These are phyloP conservation scores for Fusarium sp. DNA, from an alignment of 2,329 filamentous ascomycete genomes.

Conservation along the genomic window DNA sequence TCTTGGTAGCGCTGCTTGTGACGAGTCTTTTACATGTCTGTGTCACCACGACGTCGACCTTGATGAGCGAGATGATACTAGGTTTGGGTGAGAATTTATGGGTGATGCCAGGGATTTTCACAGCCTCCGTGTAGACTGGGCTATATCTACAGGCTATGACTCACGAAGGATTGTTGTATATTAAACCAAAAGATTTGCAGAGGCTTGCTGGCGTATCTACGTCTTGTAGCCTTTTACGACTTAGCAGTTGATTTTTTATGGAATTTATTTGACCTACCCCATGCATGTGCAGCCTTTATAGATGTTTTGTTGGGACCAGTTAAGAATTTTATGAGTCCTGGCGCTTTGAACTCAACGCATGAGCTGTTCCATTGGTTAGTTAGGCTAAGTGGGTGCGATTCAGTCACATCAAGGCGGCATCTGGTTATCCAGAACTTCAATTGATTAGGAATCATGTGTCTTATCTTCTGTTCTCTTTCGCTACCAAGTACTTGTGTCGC, in stretches of 20 bases:
- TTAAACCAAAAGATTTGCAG: slow-evolving; percentile 35
- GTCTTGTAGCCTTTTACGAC: slow-evolving; percentile 36
- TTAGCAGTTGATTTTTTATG: slow-evolving; percentile 39
- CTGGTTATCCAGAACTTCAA: background rate
- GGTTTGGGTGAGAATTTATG: slow-evolving; percentile 26
- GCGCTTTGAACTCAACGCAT: no score
- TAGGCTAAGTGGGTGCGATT: background rate
- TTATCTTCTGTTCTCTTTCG: slow-evolving; percentile 28
- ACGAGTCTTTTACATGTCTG: slow-evolving; percentile 14
- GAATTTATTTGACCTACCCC: background rate
- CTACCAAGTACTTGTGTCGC: slow-evolving; percentile 22
- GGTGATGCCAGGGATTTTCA: slow-evolving; percentile 20
- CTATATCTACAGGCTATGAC: slow-evolving; percentile 23
- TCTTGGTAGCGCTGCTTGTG: slow-evolving; percentile 8
- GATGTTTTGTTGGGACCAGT: background rate
- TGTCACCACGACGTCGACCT: background rate
- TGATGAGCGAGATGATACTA: slow-evolving; percentile 21
- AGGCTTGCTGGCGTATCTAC: slow-evolving; percentile 17
- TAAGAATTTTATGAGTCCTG: no score
- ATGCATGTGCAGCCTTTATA: background rate
- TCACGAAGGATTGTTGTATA: slow-evolving; percentile 39
- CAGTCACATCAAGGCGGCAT: background rate
- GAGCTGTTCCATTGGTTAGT: background rate
- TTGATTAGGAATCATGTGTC: slow-evolving; percentile 24
- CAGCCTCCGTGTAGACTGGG: slow-evolving; percentile 13